These are phyloP conservation scores for Russula sp. DNA, from an alignment of 768 basidiomycete genomes.

Conservation along the genomic window DNA sequence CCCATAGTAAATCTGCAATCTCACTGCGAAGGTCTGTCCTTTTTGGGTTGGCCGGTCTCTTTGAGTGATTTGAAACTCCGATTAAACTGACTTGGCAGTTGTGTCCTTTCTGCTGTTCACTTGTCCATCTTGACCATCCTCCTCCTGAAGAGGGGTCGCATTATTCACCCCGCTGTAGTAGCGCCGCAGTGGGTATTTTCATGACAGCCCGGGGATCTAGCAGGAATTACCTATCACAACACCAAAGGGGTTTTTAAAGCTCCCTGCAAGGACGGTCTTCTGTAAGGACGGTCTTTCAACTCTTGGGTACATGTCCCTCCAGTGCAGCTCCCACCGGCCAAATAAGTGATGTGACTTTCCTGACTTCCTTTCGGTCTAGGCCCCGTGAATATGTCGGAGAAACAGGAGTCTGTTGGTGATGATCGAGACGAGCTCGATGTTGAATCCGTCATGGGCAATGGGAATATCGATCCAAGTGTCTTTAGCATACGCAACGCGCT, in stretches of 20 bases:
- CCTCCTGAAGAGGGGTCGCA: neutral
- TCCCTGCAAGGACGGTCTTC: neutral
- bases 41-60: too few species aligned
- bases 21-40: too few species aligned
- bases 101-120: neutral
- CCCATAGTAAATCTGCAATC: too few species aligned
- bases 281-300: neutral
- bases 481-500: conserved; percentile 27
- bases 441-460: conserved; percentile 21
- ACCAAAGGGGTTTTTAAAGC: neutral
- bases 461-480: conserved; percentile 18
- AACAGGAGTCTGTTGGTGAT: conserved; percentile 9
- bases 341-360: too few species aligned
- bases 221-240: neutral
- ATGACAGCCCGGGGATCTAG: neutral
- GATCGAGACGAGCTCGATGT: conserved; percentile 15
- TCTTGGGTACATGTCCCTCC: neutral
- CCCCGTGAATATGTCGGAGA: conserved; percentile 1
- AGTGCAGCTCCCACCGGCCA: too few species aligned
- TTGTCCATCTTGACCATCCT: too few species aligned
- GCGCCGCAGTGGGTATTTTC: neutral
- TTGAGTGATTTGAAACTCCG: conserved; percentile 6
- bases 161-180: neutral
- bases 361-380: too few species aligned
- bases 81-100: neutral